Evolutionary conservation across 2,329 filamentous ascomycete species (phyloP), one percentile per base, ranked within the genome.

Genomic region (Colletotrichum falcatum): DNA sequence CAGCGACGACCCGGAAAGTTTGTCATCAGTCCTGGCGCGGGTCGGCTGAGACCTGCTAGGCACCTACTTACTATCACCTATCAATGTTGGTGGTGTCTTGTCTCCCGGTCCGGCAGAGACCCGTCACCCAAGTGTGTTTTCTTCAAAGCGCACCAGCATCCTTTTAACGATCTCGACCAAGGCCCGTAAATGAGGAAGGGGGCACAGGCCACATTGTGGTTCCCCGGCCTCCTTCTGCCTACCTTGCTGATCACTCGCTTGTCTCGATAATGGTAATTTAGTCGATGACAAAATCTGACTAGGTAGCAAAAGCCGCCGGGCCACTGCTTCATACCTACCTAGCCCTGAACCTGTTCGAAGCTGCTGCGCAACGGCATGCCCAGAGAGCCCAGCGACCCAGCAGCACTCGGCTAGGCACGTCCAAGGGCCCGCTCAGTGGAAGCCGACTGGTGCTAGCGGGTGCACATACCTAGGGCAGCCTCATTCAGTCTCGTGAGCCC

Each of bases 381-480:
- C 56, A n/a, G 51, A 44, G 60, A 56, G 23, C 39, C 39, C 8
- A 37, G 37, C 58, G 48, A 42, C 54, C 14, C 56, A 35, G 58
- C 48, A 48, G n/a, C 49, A 42, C 49, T 55, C 65, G 58, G 37
- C 30, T 26, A 16, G 56, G 42, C 33, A 26, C 46, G 23, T 26
- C 5, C n/a, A 49, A 28, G n/a, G 44, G 44, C 58, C 26, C 42
- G 7, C 23, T 9, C 44, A 35, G 58, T 28, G n/a, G 28, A 30
- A 30, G 49, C 49, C 59, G 49, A 54, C 23, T 37, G 46, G 42
- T 56, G 37, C 39, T 60, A 48, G 46, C 60, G 56, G 46, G 46
- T 55, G 51, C 35, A 61, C 28, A 35, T 42, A 61, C 28, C 23
- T 42, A 60, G 35, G 42, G 58, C 18, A 28, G 12, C 30, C 16